Evolutionary conservation across 805 yeast species (phyloP).

Genomic region (Monosporozyma servazzii): DNA sequence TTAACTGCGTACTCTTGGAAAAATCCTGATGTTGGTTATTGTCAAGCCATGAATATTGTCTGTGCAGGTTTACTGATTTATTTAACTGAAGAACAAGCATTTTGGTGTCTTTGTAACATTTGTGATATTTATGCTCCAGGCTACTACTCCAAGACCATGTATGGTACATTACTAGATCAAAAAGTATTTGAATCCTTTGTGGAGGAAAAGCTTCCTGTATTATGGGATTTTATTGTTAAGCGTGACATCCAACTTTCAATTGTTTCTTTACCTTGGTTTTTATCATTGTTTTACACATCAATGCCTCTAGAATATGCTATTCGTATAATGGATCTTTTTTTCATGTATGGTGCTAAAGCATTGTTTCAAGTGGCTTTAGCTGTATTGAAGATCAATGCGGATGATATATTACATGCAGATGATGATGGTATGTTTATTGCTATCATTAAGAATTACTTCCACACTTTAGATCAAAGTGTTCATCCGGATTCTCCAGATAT

Average conservation of each 20-base stretch:
- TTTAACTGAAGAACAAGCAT: slow-evolving; percentile 96
- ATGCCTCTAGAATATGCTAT: slow-evolving; percentile 94
- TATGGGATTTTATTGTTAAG: slow-evolving; percentile 72
- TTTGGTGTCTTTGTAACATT: slow-evolving; percentile 75
- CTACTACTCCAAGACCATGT: slow-evolving; percentile 93
- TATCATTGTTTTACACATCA: slow-evolving; percentile 78
- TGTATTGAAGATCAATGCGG: slow-evolving; percentile 80
- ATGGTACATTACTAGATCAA: slow-evolving; percentile 91
- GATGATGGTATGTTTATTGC: slow-evolving; percentile 92
- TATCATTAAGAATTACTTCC: slow-evolving; percentile 73
- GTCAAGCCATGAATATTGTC: slow-evolving; percentile 97
- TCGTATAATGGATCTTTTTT: slow-evolving; percentile 81
- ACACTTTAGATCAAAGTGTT: slow-evolving; percentile 66
- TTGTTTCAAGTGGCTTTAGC: slow-evolving; percentile 92
- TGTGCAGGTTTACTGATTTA: slow-evolving; percentile 69
- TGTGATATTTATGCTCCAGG: slow-evolving; percentile 90
- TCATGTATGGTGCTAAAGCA: slow-evolving; percentile 81
- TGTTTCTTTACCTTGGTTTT: slow-evolving; percentile 92
- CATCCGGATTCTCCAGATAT: slow-evolving; percentile 62
- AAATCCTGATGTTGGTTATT: slow-evolving; percentile 93
- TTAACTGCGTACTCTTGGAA: slow-evolving; percentile 94
- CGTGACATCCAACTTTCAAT: slow-evolving; percentile 87
- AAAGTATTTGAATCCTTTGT: slow-evolving; percentile 86
- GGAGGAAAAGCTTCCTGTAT: slow-evolving; percentile 76
- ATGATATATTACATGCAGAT: slow-evolving; percentile 61